Base-by-base conservation (phyloP, 2,329 filamentous ascomycete species). In the Amylocarpus encephaloides region DNA sequence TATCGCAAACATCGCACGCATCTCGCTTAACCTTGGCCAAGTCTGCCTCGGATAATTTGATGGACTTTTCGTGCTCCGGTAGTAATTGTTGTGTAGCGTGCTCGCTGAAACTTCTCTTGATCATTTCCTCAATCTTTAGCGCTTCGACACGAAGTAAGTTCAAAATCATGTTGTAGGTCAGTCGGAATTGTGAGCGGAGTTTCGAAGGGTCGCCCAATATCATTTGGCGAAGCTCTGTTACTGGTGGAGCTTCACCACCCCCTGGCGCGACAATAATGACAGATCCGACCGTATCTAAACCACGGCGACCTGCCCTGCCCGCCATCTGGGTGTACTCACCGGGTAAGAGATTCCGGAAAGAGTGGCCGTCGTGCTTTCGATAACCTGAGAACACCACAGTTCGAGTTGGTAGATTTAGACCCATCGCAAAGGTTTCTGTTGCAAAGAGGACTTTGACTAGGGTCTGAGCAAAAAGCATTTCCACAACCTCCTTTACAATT, bases 281-380 rank as follows among this genome's bases (percentile, higher is more conserved):
- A 6, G 87, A 93, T 2, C 93, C 93, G 18, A 96, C 90, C 5
- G 85, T 84, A 66, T 98, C 93, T 12, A 97, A 78, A 60, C 93
- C 93, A 76, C 93, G 83, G 62, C 93, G 85, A 44, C 93, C 93
- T 46, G 93, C 93, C 71, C 93, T 81, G 32, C 93, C 93, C 19
- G 93, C 92, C 93, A 98, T 98, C 63, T 98, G 93, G 1, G 93
- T 98, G 66, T 98, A 98, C 67, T 98, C 93, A 13, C 93, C 93
- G 0, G 93, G 91, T 0, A 95, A 75, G 0, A 98, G 75, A 64
- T 96, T 93, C 58, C 93, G 79, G 72, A 97, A 97, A 3, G 82
- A 81, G 60, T 93, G 87, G 5, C 93, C 93, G 64, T 98, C 93
- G 59, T 96, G 92, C 67, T 98, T 98, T 46, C 93, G 83, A 68